Evolutionary conservation across 257 asterid species (phyloP).

Genomic region (Nyctanthes arbortristis): DNA sequence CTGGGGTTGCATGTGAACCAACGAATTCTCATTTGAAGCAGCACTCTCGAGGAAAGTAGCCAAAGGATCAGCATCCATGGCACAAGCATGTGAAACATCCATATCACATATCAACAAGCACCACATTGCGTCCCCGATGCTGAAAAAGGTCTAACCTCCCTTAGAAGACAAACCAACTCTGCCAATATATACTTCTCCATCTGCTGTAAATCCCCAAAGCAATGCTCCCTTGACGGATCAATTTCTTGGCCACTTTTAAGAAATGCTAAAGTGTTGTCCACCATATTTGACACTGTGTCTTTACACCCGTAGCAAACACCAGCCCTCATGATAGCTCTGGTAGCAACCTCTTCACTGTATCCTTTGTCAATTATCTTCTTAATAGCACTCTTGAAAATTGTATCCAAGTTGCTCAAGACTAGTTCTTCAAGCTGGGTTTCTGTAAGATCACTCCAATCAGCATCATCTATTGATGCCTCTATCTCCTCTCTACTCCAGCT

Average conservation of each 20-base stretch:
- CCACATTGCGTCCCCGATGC: constrained; percentile 99
- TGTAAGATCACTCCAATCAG: constrained; percentile 89
- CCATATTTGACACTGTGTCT: constrained; percentile 87
- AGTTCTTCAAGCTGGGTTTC: constrained; percentile 78
- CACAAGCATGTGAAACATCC: constrained; percentile 88
- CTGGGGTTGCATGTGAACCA: constrained; percentile 37
- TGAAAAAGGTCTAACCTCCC: constrained; percentile 83
- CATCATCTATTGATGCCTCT: constrained; percentile 55
- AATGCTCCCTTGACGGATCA: no score
- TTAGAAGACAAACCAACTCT: constrained; percentile 80
- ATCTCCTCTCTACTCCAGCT: constrained; percentile 39
- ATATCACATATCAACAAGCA: no score
- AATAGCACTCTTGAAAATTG: constrained; percentile 56
- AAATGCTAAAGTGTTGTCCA: no score
- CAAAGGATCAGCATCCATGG: constrained; percentile 68
- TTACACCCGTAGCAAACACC: constrained; percentile 93
- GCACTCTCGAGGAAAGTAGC: constrained; percentile 43
- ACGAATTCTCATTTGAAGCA: constrained; percentile 35
- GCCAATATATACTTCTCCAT: constrained; percentile 87
- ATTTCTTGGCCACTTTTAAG: no score
- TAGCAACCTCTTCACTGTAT: constrained; percentile 70
- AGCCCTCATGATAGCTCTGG: constrained; percentile 73
- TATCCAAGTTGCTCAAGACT: constrained; percentile 50
- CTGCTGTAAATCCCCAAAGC: constrained; percentile 76
- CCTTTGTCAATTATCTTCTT: constrained; percentile 56